These are phyloP conservation scores for Volvox africanus DNA, from an alignment of 139 green algal genomes.

Conservation along the genomic window DNA sequence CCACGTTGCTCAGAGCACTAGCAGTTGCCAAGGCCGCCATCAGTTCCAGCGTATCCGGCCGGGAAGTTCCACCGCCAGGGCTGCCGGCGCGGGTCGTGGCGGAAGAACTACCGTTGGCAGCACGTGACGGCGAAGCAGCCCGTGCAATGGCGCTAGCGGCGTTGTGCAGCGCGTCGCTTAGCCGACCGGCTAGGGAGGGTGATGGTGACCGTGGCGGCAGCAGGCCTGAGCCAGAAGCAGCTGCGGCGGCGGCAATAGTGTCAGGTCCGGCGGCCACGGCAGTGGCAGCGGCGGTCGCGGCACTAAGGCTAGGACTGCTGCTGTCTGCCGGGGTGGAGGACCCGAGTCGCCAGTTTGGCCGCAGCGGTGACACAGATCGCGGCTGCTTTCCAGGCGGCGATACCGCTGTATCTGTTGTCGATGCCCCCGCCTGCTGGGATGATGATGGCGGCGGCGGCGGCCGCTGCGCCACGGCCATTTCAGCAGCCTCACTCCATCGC, in stretches of 20 bases:
- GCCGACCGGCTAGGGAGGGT: neutral
- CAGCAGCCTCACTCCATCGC: neutral
- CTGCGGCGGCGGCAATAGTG: neutral
- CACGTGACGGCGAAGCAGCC: neutral
- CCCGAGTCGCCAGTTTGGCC: neutral
- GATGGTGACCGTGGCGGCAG: neutral
- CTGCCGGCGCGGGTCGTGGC: neutral
- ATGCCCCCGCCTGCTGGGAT: neutral
- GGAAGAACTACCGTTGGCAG: neutral
- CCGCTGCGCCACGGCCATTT: neutral
- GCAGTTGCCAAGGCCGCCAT: constrained; percentile 24
- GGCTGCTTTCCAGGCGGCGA: neutral
- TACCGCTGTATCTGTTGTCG: neutral
- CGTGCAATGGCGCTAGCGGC: neutral
- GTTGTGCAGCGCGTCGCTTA: neutral
- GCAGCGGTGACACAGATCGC: neutral
- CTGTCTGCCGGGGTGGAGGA: neutral
- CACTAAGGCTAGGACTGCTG: neutral
- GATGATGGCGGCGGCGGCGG: neutral
- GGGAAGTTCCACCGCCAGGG: neutral
- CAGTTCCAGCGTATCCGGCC: neutral
- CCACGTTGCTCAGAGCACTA: neutral
- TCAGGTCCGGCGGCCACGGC: neutral
- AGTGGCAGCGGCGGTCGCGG: neutral
- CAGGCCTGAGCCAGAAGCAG: neutral